Percentiles rank a stretch among this genome's conserved stretches.
These are phyloP conservation scores for Beta macrorhiza DNA, from an alignment of 179 eudicot genomes.

Conservation along the genomic window DNA sequence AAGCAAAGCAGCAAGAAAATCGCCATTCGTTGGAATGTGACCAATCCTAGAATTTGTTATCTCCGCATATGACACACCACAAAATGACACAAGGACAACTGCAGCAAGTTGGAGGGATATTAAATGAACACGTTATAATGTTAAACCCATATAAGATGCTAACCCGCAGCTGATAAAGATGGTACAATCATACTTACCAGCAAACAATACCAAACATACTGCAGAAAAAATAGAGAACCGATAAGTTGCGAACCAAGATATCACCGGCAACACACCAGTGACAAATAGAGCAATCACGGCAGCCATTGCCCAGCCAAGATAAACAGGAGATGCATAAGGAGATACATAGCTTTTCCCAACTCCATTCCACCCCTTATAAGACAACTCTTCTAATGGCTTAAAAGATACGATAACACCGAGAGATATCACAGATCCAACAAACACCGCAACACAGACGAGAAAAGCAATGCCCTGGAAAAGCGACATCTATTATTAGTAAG, in stretches of 20 bases:
- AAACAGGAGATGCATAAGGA: slow-evolving; percentile 79
- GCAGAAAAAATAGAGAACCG: slow-evolving; percentile 90
- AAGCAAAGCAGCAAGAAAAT: slow-evolving; percentile 94
- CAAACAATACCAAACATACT: slow-evolving; percentile 73
- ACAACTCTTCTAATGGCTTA: slow-evolving; percentile 75
- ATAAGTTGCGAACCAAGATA: slow-evolving; percentile 97
- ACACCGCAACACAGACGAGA: slow-evolving; percentile 60
- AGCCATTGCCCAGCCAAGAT: slow-evolving; percentile 96
- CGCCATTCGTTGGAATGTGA: slow-evolving; percentile 64
- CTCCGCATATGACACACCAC: slow-evolving; percentile 80
- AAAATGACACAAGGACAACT: slow-evolving; percentile 91
- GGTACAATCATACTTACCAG: slow-evolving; percentile 47
- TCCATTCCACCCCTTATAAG: slow-evolving; percentile 68
- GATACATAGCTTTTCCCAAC: slow-evolving; percentile 52
- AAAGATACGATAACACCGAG: slow-evolving; percentile 90
- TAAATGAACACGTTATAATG: background rate
- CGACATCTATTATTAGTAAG: slow-evolving; percentile 21
- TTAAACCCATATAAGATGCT: background rate
- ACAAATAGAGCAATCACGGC: slow-evolving; percentile 68
- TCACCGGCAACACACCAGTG: slow-evolving; percentile 80
- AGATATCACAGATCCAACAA: slow-evolving; percentile 75
- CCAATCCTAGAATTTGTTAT: slow-evolving; percentile 62
- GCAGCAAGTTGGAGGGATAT: slow-evolving; percentile 17
- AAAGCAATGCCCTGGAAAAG: slow-evolving; percentile 69
- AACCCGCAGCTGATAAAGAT: slow-evolving; percentile 7